Base-by-base conservation (phyloP, 768 basidiomycete species). In the Boletus rufocinnamomeus region DNA sequence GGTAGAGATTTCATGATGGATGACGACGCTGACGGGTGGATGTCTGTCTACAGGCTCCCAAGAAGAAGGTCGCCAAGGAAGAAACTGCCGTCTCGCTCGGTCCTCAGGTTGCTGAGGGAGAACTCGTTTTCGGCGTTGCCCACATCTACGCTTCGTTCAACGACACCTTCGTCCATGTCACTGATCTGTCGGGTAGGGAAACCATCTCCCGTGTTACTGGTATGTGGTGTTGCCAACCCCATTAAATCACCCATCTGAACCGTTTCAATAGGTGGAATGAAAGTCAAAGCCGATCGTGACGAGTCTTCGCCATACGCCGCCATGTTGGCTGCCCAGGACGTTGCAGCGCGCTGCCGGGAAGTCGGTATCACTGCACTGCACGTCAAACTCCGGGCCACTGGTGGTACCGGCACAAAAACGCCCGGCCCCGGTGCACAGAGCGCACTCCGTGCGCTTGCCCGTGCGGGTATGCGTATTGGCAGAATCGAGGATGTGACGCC, bases 131-230 rank as follows among this genome's bases (percentile, higher is more conserved):
- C 72, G 96, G 96, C 65, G 95, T 98, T 61, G 97, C 97, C 13
- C 96, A 96, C 82, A 98, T 98, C 80, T 98, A 90, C 69, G 96
- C 97, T 41, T 96, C 94, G 57, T 99, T 99, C 87, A 99, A 99
- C 79, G 97, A 99, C 73, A 99, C 97, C 58, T 98, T 98, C 76
- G 97, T 99, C 66, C 97, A 99, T 75, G 82, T 99, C 71, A 99
- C 97, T 76, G 97, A 98, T 90, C 79, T 98, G 58, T 95, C 95
- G 25, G 97, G 97, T 69, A 95, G 93, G 82, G 97, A 98, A 82
- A 99, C 97, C 74, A 94, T 99, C 80, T 92, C 93, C 68, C 93
- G 97, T 72, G 94, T 98, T 63, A 98, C 97, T 66, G 95, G 95
- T 90, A 58, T 68, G 84, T 77, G 10, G 21, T 45, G 30, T 16